Evolutionary conservation across 345 rosid genomes (phyloP), one percentile per base, ranked within the genome.

Genomic region (Gossypioides kirkii): DNA sequence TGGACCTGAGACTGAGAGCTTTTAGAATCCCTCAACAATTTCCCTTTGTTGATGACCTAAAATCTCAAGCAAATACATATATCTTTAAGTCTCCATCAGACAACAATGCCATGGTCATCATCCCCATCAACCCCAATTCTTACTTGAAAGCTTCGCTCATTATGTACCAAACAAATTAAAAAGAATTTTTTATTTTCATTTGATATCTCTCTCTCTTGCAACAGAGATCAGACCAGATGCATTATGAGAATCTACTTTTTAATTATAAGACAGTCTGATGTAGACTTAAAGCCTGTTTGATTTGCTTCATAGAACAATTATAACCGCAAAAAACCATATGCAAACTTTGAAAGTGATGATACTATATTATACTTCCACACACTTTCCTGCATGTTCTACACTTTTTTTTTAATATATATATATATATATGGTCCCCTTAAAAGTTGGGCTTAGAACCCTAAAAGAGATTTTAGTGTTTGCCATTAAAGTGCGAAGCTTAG

Each of bases 261-360:
- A 26, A 25, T 25, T 46, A 47, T 0, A 68, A 26, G 45, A 49
- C 72, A 4, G 12, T 26, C 2, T 68, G 71, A 68, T 49, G 41
- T 9, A 49, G 58, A 47, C 58, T 47, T 22, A 47, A 67, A 67
- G 56, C 22, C 14, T 23, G 56, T 47, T 18, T 68, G 58, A 49
- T 68, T 68, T 68, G 72, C 59, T 9, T 68, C 59, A 50, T 67
- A 13, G 20, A 67, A 67, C 23, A 25, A 68, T 68, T 68, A 58
- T 49, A 68, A 68, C 45, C 23, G 9, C 59, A 49, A 26, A 55
- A 67, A 9, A 50, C 45, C 17, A 49, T 32, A 26, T 68, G 59
- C 42, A 26, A 49, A 52, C 59, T 68, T 47, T 49, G 22, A 68
- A 68, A 49, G 42, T 11, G 16, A 25, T 66, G 6, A 20, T 46